Evolutionary conservation across 768 basidiomycete genomes (phyloP).

Genomic region (Suillus decipiens): DNA sequence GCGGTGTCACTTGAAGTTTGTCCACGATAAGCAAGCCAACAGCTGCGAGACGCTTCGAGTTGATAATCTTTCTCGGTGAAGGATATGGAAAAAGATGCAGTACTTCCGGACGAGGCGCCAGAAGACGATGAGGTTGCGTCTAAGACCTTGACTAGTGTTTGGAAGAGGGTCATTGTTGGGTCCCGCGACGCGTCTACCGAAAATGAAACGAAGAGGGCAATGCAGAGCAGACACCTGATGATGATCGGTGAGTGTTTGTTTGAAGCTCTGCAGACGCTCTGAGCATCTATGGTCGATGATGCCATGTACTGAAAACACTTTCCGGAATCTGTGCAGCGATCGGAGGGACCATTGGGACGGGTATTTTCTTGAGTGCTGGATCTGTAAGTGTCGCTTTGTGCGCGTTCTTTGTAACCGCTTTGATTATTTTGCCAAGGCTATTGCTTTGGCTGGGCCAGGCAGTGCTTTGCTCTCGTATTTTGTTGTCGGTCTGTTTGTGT

Average conservation of each 20-base stretch:
- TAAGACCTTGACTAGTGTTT: slow-evolving; percentile 7
- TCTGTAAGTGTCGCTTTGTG: slow-evolving; percentile 36
- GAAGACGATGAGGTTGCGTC: background rate
- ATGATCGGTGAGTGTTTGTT: slow-evolving; percentile 38
- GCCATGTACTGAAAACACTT: background rate
- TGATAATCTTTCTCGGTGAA: background rate
- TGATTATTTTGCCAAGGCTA: slow-evolving; percentile 35
- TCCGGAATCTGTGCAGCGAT: slow-evolving; percentile 38
- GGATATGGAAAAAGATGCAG: slow-evolving; percentile 5
- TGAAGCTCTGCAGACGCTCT: background rate
- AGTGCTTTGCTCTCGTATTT: slow-evolving; percentile 63
- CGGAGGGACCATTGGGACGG: slow-evolving; percentile 60
- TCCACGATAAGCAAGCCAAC: background rate
- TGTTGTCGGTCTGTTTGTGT: slow-evolving; percentile 60
- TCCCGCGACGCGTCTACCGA: slow-evolving; percentile 13
- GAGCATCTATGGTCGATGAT: background rate
- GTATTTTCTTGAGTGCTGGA: slow-evolving; percentile 62
- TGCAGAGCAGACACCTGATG: slow-evolving; percentile 43
- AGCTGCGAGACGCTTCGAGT: background rate
- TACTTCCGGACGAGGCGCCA: background rate
- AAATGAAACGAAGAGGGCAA: slow-evolving; percentile 39
- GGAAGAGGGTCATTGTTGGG: slow-evolving; percentile 26
- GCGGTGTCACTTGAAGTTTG: background rate
- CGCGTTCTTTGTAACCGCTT: background rate
- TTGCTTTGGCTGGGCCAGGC: slow-evolving; percentile 59